Conservation (phyloP, 345 rosid genomes). For the Alliaria petiolata region DNA sequence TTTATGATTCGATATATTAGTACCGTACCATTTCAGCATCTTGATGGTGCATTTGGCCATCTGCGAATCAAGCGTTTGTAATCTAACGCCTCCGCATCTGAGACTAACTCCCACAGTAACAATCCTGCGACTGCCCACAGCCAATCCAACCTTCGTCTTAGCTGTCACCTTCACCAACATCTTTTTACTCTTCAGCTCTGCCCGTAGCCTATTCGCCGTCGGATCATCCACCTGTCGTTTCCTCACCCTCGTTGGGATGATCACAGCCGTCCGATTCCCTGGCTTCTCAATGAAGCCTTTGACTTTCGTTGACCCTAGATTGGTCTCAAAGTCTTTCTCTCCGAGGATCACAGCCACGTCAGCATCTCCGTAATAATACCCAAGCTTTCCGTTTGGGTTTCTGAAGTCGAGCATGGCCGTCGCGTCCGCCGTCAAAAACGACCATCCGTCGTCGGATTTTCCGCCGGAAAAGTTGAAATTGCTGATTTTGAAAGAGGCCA, state of each 20-base stretch:
- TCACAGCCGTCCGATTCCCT: constrained; percentile 50
- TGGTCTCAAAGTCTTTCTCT: constrained; percentile 32
- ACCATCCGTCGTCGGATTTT: constrained; percentile 45
- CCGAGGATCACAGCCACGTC: constrained; percentile 39
- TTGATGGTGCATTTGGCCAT: constrained; percentile 65
- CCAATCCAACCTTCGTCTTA: constrained; percentile 51
- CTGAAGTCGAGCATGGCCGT: constrained; percentile 46
- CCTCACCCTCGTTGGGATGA: constrained; percentile 41
- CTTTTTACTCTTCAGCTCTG: constrained; percentile 34
- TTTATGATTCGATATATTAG: neutral
- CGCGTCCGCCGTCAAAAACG: constrained; percentile 44
- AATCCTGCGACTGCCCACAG: constrained; percentile 36
- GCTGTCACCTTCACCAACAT: constrained; percentile 46
- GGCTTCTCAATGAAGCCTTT: constrained; percentile 42
- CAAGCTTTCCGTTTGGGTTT: constrained; percentile 62
- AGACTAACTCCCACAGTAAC: constrained; percentile 45
- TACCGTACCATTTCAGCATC: constrained; percentile 55
- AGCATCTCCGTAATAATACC: constrained; percentile 39
- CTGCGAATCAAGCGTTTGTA: constrained; percentile 42
- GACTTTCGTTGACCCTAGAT: constrained; percentile 40
- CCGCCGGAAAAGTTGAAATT: constrained; percentile 41
- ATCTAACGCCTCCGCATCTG: constrained; percentile 42
- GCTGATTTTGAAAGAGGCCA: constrained; percentile 51
- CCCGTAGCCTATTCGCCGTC: constrained; percentile 33
- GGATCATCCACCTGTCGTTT: constrained; percentile 43